Evolutionary conservation across 306 rosid genomes (phyloP).

Genomic region (Acacia crassicarpa): DNA sequence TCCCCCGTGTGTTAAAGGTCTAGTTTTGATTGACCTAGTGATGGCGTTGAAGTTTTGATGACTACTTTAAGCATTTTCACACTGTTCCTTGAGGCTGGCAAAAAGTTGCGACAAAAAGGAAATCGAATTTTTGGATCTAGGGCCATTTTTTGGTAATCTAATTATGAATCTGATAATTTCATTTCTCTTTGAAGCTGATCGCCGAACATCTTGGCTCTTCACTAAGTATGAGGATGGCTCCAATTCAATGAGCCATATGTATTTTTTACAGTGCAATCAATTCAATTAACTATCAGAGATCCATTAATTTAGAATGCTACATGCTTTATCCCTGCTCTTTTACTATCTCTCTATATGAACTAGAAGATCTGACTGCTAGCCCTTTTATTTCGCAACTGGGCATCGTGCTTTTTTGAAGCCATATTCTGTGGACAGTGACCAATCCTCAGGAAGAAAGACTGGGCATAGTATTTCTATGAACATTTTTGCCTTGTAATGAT

Average conservation of each 20-base stretch:
- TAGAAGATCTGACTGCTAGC: not conserved
- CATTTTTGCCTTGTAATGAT: slow-evolving; percentile 3
- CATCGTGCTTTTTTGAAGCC: slow-evolving; percentile 3
- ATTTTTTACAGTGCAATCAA: not conserved
- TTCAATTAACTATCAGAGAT: not conserved
- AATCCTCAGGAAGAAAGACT: slow-evolving; percentile 6
- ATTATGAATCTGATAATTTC: slow-evolving; percentile 9
- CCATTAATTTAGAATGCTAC: not conserved
- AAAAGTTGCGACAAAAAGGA: slow-evolving; percentile 24
- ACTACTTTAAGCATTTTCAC: slow-evolving; percentile 13
- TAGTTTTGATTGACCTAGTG: slow-evolving; percentile 31
- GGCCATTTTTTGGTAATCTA: not conserved
- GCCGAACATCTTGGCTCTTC: not conserved
- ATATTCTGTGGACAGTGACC: not conserved
- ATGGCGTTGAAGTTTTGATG: slow-evolving; percentile 32
- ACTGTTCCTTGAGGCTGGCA: slow-evolving; percentile 24
- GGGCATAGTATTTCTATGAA: slow-evolving; percentile 23
- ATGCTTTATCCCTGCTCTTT: not conserved
- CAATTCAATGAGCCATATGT: not conserved
- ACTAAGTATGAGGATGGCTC: not conserved
- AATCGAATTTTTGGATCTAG: slow-evolving; percentile 38
- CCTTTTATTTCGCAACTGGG: not conserved
- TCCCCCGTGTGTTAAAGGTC: slow-evolving; percentile 8
- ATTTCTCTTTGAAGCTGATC: not conserved
- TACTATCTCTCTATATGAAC: not conserved